phyloP scores from a whole-genome alignment of 768 basidiomycete genomes.

The Tylopilus cervinicoccineus region DNA sequence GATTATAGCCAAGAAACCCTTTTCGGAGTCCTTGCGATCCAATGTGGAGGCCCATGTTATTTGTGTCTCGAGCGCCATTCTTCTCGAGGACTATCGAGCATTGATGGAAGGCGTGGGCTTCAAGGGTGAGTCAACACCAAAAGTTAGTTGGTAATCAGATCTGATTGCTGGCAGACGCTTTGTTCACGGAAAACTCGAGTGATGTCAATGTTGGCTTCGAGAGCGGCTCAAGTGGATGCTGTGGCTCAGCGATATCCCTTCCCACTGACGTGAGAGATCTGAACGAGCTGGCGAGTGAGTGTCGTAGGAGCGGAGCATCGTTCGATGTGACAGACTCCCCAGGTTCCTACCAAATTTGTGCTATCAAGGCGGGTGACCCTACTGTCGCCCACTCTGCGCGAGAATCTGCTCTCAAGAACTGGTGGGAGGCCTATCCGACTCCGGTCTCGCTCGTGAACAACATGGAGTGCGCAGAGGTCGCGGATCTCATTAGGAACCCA shows the following conservation, averaged over 20 bases:
- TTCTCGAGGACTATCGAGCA: conserved; percentile 34
- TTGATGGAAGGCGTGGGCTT: conserved; percentile 42
- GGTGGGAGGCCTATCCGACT: conserved; percentile 54
- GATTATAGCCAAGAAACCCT: conserved; percentile 44
- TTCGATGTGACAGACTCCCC: neutral
- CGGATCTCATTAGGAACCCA: conserved; percentile 23
- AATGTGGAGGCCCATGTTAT: conserved; percentile 40
- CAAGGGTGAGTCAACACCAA: conserved; percentile 26
- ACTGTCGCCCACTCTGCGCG: neutral
- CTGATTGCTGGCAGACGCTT: conserved; percentile 29
- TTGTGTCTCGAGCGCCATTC: conserved; percentile 47
- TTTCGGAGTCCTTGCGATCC: conserved; percentile 40
- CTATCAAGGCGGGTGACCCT: conserved; percentile 30
- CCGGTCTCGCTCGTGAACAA: conserved; percentile 27
- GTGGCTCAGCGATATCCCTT: neutral
- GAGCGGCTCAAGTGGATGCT: conserved; percentile 13
- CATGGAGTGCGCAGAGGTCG: conserved; percentile 38
- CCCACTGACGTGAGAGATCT: conserved; percentile 29
- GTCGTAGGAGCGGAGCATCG: neutral
- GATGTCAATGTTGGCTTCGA: conserved; percentile 38
- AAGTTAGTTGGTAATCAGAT: neutral
- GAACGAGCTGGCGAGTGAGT: conserved; percentile 45
- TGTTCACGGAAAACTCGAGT: conserved; percentile 38
- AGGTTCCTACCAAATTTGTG: conserved; percentile 45
- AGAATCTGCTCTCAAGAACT: conserved; percentile 33